Percentiles rank a stretch among this genome's conserved stretches.
Evolutionary conservation across 139 green algal species (phyloP).

Genomic region (Diplosphaera chodatii): DNA sequence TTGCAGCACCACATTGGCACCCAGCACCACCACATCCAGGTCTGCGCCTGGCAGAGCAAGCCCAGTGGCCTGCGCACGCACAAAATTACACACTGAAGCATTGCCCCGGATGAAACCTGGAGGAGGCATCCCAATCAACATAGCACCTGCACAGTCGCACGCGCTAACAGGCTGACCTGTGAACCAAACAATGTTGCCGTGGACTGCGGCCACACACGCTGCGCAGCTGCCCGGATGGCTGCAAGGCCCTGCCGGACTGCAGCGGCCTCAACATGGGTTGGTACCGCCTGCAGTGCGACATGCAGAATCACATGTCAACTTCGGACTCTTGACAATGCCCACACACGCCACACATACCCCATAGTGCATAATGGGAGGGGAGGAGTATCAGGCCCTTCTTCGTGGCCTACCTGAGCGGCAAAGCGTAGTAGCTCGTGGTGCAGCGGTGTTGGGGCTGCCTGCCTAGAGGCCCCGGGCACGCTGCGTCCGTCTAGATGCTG

Average conservation of each 20-base stretch:
- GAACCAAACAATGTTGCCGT: constrained; percentile 64
- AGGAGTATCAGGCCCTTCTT: too few species aligned
- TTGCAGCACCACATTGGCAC: constrained; percentile 20
- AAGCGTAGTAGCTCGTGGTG: constrained; percentile 51
- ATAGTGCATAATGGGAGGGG: too few species aligned
- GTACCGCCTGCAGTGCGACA: too few species aligned
- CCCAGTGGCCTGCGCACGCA: constrained; percentile 46
- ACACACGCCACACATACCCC: too few species aligned
- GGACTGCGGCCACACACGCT: constrained; percentile 44
- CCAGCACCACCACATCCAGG: constrained; percentile 64
- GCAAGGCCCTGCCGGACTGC: constrained; percentile 23
- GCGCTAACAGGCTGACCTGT: constrained; percentile 46
- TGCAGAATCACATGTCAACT: too few species aligned
- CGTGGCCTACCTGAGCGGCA: constrained; percentile 26
- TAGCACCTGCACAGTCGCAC: too few species aligned
- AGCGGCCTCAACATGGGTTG: constrained; percentile 17
- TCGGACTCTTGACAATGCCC: too few species aligned
- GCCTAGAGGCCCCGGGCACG: too few species aligned
- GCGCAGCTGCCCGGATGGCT: constrained; percentile 24
- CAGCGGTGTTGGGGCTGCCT: constrained; percentile 24
- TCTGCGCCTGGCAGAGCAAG: constrained; percentile 67
- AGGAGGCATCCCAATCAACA: too few species aligned
- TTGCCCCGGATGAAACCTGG: too few species aligned
- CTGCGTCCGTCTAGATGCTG: too few species aligned
- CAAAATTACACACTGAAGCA: too few species aligned